Evolutionary conservation across 345 rosid species (phyloP).

Genomic region (Hibiscus tridactylites): DNA sequence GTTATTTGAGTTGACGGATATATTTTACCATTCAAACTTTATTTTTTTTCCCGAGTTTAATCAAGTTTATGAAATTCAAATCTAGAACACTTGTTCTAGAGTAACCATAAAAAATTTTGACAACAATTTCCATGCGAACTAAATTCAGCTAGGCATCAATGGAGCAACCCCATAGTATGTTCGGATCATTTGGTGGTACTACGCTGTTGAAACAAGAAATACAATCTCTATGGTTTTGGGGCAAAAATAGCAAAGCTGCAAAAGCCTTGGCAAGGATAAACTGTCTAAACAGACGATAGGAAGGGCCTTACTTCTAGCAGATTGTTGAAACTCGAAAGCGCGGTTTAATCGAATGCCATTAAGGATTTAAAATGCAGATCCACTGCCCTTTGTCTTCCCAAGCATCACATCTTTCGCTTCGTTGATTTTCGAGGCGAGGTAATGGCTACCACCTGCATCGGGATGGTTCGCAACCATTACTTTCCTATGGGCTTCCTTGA

Average conservation of each 20-base stretch:
- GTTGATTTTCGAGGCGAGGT: conserved; percentile 82
- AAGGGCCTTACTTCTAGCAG: neutral
- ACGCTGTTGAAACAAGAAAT: too few relatives aligned
- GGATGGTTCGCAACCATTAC: conserved; percentile 95
- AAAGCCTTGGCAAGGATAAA: neutral
- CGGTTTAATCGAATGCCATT: neutral
- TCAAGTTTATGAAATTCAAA: too few relatives aligned
- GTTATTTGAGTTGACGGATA: too few relatives aligned
- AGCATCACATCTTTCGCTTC: conserved; percentile 87
- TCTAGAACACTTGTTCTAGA: too few relatives aligned
- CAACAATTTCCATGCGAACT: neutral
- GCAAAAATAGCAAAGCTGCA: neutral
- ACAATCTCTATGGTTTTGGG: neutral
- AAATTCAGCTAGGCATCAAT: neutral
- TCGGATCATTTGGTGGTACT: too few relatives aligned
- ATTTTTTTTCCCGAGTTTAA: too few relatives aligned
- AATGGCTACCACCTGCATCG: conserved; percentile 91
- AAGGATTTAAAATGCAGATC: conserved; percentile 49
- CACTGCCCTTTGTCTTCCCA: conserved; percentile 57
- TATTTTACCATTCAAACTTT: too few relatives aligned
- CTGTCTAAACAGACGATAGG: neutral
- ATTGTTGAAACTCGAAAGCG: neutral
- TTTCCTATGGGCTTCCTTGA: conserved; percentile 81
- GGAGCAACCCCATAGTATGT: too few relatives aligned
- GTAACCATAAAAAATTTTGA: too few relatives aligned